These are phyloP conservation scores for Silene noctiflora DNA, from an alignment of 179 eudicot genomes.

Conservation along the genomic window DNA sequence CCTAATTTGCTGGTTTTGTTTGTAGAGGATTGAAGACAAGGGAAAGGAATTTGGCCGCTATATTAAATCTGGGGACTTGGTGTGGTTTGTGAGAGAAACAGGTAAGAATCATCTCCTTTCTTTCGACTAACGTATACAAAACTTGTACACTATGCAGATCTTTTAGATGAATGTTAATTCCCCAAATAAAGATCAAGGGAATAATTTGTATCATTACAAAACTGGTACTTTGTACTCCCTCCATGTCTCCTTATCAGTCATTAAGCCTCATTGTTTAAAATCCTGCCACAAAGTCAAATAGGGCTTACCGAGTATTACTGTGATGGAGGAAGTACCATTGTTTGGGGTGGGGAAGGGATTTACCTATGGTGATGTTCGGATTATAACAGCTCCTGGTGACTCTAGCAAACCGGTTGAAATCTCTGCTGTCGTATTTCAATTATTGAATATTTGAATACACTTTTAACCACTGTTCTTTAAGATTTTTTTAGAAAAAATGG, in stretches of 20 bases:
- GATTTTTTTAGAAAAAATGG: too few relatives aligned
- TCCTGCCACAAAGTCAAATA: too few relatives aligned
- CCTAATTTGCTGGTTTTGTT: conserved; percentile 13
- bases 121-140: background rate
- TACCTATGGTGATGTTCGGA: too few relatives aligned
- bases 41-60: conserved; percentile 84
- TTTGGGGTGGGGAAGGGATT: too few relatives aligned
- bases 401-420: background rate
- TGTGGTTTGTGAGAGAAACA: conserved; percentile 98
- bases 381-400: too few relatives aligned
- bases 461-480: too few relatives aligned
- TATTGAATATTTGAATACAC: background rate
- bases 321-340: too few relatives aligned
- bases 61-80: conserved; percentile 66
- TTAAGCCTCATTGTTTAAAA: too few relatives aligned
- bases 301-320: too few relatives aligned
- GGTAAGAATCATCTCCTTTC: conserved; percentile 37
- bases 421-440: background rate
- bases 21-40: conserved; percentile 85
- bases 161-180: background rate
- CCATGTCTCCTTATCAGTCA: too few relatives aligned
- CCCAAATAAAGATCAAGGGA: background rate
- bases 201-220: too few relatives aligned
- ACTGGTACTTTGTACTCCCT: too few relatives aligned
- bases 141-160: background rate